phyloP scores from a whole-genome alignment of 495 filamentous ascomycete genomes.

The Penicillium bovifimosum region DNA sequence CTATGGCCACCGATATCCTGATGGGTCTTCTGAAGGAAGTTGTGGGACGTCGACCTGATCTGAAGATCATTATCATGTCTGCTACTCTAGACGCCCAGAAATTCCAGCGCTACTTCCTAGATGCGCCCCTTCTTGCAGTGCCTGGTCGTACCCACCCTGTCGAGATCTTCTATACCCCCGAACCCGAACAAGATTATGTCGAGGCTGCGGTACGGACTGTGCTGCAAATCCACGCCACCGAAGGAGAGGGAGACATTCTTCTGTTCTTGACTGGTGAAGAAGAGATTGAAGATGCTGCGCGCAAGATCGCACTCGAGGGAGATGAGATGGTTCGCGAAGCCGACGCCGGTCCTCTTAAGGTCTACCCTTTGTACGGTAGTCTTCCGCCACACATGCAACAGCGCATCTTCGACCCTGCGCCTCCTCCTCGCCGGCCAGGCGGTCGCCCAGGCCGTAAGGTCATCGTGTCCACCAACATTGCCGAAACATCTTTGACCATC shows the following conservation, averaged over 20 bases:
- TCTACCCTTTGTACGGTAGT: conserved; percentile 92
- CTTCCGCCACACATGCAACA: conserved; percentile 91
- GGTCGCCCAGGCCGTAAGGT: conserved; percentile 89
- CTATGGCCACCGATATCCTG: conserved; percentile 88
- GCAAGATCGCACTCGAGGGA: conserved; percentile 83
- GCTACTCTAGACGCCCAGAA: conserved; percentile 95
- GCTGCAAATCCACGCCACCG: conserved; percentile 89
- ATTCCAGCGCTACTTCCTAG: conserved; percentile 96
- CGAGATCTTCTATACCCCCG: conserved; percentile 96
- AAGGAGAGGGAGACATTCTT: conserved; percentile 90
- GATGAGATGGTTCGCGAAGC: conserved; percentile 88
- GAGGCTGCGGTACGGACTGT: conserved; percentile 93
- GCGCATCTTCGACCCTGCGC: conserved; percentile 86
- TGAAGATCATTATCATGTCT: conserved; percentile 99
- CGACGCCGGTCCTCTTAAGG: conserved; percentile 81
- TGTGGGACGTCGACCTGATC: conserved; percentile 66
- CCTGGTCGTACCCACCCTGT: conserved; percentile 95
- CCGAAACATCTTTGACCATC: conserved; percentile 94
- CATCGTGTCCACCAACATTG: conserved; percentile 96
- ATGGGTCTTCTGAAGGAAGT: conserved; percentile 94
- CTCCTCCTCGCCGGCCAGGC: conserved; percentile 61
- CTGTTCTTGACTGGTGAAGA: conserved; percentile 98
- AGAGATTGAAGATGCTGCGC: conserved; percentile 94
- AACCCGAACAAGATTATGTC: conserved; percentile 94
- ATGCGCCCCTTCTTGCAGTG: conserved; percentile 88